These are phyloP conservation scores for Russula abietina DNA, from an alignment of 768 basidiomycete species.

Conservation along the genomic window DNA sequence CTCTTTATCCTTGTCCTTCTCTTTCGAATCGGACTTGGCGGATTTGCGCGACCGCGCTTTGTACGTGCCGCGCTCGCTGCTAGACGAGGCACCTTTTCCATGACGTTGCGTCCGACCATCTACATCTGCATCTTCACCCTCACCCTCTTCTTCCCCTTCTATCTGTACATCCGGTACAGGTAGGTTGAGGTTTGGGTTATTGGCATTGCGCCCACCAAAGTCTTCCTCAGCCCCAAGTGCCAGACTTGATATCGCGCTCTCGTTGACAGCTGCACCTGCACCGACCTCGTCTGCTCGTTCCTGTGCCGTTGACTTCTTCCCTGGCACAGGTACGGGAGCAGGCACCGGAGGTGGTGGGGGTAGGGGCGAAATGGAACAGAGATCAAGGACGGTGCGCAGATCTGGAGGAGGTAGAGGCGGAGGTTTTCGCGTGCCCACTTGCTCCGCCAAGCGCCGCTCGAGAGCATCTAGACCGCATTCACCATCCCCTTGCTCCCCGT, in stretches of 20 bases:
- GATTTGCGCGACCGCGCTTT: constrained; percentile 21
- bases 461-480: constrained; percentile 68
- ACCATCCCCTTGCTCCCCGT: constrained; percentile 7
- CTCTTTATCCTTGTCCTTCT: constrained; percentile 26
- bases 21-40: constrained; percentile 9
- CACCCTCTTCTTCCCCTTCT: constrained; percentile 10
- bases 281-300: constrained; percentile 28
- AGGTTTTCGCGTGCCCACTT: constrained; percentile 61
- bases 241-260: constrained; percentile 45
- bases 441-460: constrained; percentile 58
- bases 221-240: constrained; percentile 35
- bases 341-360: constrained; percentile 3
- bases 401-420: constrained; percentile 32
- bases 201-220: constrained; percentile 31
- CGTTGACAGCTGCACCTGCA: constrained; percentile 30
- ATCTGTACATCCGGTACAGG: constrained; percentile 15
- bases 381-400: constrained; percentile 33
- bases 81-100: constrained; percentile 16
- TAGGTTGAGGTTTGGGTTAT: constrained; percentile 33
- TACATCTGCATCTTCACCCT: constrained; percentile 3
- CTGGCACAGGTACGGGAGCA: constrained; percentile 9
- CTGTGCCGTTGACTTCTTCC: constrained; percentile 6
- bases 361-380: background rate
- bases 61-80: constrained; percentile 23
- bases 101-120: constrained; percentile 23